Percentiles rank a stretch among this genome's conserved stretches.
Conservation (phyloP, 352 stramenopile genomes). For the Globisporangium spinosum region DNA sequence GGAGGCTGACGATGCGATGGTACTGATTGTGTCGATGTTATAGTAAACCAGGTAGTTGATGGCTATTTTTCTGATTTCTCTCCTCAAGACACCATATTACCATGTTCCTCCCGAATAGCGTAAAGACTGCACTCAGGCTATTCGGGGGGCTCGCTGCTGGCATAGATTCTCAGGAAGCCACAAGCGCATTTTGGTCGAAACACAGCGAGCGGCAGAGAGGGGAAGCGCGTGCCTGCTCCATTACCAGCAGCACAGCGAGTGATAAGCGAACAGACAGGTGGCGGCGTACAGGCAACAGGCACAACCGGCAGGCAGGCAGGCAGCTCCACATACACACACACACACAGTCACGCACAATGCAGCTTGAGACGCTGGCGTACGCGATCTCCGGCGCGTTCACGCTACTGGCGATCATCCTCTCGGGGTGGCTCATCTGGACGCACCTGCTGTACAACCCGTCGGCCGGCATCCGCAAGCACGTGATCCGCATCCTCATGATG, state of each 20-base stretch:
- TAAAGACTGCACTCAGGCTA: not conserved
- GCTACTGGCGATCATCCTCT: conserved; percentile 78
- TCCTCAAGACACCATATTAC: not conserved
- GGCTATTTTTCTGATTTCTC: not conserved
- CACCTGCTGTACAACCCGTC: conserved; percentile 85
- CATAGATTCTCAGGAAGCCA: not conserved
- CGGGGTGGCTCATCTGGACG: conserved; percentile 87
- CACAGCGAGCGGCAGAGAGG: not conserved
- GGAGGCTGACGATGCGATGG: too few relatives aligned
- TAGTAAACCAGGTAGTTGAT: not conserved
- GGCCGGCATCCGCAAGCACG: conserved; percentile 83
- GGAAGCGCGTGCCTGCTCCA: not conserved
- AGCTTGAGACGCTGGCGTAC: conserved; percentile 85
- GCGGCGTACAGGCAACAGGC: not conserved
- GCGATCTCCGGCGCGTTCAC: conserved; percentile 87
- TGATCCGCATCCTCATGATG: conserved; percentile 94
- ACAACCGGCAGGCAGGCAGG: not conserved
- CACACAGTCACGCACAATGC: conserved; percentile 34
- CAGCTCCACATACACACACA: not conserved
- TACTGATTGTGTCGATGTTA: not conserved
- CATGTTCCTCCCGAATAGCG: not conserved
- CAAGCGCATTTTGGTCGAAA: not conserved
- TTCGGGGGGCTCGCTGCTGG: not conserved
- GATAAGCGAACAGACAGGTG: not conserved
- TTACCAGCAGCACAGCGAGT: not conserved